phyloP scores from a whole-genome alignment of 345 rosid species.

The Rhodomyrtus tomentosa region DNA sequence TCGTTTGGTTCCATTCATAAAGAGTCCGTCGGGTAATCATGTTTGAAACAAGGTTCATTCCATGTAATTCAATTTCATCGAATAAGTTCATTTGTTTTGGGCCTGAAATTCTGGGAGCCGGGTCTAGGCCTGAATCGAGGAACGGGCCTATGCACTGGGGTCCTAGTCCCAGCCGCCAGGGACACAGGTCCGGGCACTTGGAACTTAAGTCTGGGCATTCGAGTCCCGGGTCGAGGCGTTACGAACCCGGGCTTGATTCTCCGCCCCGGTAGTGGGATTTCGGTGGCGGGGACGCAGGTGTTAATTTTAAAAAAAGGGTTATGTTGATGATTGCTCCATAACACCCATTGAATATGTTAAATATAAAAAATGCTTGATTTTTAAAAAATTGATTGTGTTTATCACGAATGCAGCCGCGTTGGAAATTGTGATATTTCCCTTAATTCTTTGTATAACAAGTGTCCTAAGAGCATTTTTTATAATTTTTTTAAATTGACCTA shows the following conservation, averaged over 20 bases:
- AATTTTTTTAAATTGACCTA: fast-evolving
- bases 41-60: neutral
- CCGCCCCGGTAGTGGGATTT: neutral
- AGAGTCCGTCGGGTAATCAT: neutral
- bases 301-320: too few species aligned
- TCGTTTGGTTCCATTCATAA: neutral
- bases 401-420: neutral
- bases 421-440: neutral
- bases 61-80: neutral
- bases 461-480: neutral
- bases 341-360: neutral
- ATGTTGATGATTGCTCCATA: neutral
- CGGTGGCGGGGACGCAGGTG: neutral
- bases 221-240: neutral
- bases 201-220: neutral
- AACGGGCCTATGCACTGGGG: neutral
- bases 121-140: neutral
- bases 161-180: neutral
- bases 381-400: neutral
- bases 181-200: neutral
- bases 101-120: neutral
- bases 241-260: neutral
- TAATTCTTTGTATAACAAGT: neutral
- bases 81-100: neutral
- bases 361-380: neutral